Conservation (phyloP, 305 asterid species). For the Rubia balearica region DNA sequence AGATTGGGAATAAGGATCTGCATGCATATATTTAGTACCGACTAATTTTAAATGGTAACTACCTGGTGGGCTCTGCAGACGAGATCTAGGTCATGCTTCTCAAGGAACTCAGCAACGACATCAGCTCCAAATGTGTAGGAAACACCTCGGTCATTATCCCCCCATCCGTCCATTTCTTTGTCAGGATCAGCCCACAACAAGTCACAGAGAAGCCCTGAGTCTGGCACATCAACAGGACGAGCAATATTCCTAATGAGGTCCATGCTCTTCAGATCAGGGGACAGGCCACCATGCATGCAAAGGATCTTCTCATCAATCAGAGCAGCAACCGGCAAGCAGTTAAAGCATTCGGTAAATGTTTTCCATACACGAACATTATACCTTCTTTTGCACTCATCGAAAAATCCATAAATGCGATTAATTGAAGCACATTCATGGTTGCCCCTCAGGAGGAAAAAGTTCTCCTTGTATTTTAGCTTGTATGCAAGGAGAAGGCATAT, state of each 20-base stretch:
- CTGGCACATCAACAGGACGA: slow-evolving; percentile 30
- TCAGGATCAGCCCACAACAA: slow-evolving; percentile 30
- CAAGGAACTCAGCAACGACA: slow-evolving; percentile 20
- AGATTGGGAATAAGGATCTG: neutral
- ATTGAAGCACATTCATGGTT: slow-evolving; percentile 29
- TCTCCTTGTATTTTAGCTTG: slow-evolving; percentile 26
- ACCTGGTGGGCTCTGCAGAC: slow-evolving; percentile 31
- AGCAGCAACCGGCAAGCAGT: slow-evolving; percentile 28
- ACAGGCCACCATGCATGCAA: slow-evolving; percentile 27
- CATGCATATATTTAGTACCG: neutral
- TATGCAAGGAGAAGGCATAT: slow-evolving; percentile 28
- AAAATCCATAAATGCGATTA: slow-evolving; percentile 29
- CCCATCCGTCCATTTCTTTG: slow-evolving; percentile 22
- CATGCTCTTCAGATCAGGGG: slow-evolving; percentile 26
- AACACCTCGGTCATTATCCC: slow-evolving; percentile 28
- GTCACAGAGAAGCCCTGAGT: slow-evolving; percentile 24
- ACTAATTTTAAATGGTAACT: neutral
- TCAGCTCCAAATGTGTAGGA: slow-evolving; percentile 27
- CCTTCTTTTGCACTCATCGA: slow-evolving; percentile 27
- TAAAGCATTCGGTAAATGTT: slow-evolving; percentile 25
- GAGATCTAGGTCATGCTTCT: slow-evolving; percentile 28
- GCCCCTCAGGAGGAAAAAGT: slow-evolving; percentile 25
- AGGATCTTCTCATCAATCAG: slow-evolving; percentile 26
- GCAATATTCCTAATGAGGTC: slow-evolving; percentile 26
- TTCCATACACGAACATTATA: slow-evolving; percentile 27